A percentile compares a stretch with the other conserved stretches of the same genome.
Evolutionary conservation across 1,139 yeast species (phyloP).

Genomic region (Scheffersomyces titani): DNA sequence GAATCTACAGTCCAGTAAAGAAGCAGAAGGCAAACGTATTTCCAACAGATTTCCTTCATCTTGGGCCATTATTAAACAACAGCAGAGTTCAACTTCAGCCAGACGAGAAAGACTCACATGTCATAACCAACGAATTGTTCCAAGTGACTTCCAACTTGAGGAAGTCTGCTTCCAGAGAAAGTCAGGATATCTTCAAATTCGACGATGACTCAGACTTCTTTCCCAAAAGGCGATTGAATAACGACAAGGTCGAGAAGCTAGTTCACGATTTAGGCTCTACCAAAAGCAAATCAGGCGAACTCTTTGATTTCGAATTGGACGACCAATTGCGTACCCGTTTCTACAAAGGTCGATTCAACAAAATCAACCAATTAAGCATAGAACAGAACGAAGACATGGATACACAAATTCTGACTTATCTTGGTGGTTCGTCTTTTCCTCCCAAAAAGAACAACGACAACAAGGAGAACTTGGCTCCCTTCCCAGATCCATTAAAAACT

Average conservation of each 20-base stretch:
- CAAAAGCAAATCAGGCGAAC: conserved; percentile 5
- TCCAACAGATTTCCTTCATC: background rate
- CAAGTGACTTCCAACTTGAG: conserved; percentile 36
- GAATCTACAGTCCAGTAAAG: conserved; percentile 9
- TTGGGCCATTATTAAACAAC: background rate
- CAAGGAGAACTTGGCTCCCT: conserved; percentile 35
- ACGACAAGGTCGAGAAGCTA: conserved; percentile 40
- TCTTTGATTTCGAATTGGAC: conserved; percentile 29
- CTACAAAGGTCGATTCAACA: conserved; percentile 38
- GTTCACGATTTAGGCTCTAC: conserved; percentile 25
- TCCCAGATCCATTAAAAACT: conserved; percentile 31
- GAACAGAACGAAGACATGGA: conserved; percentile 30
- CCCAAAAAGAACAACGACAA: conserved; percentile 18
- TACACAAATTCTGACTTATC: conserved; percentile 27
- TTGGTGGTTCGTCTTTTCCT: conserved; percentile 12
- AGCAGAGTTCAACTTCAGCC: conserved; percentile 7
- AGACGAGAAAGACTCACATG: conserved; percentile 12
- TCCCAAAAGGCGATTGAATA: conserved; percentile 25
- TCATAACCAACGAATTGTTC: conserved; percentile 35
- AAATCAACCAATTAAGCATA: conserved; percentile 11
- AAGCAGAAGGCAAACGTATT: conserved; percentile 5
- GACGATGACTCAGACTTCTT: conserved; percentile 19
- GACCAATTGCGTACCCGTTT: conserved; percentile 49
- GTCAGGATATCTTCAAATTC: conserved; percentile 2
- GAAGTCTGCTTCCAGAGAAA: background rate